phyloP scores from a whole-genome alignment of 257 asterid species.

The Solanum verrucosum region DNA sequence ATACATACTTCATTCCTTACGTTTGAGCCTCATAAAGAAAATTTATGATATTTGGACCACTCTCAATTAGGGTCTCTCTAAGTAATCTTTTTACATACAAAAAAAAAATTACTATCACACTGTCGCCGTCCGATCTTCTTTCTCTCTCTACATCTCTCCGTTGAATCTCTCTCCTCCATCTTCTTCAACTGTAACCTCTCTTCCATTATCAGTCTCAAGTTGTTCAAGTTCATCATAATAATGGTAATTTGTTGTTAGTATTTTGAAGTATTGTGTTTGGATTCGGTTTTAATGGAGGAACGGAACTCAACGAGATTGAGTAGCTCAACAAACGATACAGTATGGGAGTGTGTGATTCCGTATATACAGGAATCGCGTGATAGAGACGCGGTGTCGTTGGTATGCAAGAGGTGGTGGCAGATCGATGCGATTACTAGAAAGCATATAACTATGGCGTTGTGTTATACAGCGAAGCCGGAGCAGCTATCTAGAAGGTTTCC shows the following conservation, averaged over 20 bases:
- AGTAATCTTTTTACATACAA: background rate
- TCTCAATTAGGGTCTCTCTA: background rate
- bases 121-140: slow-evolving; percentile 4
- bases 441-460: slow-evolving; percentile 76
- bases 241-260: background rate
- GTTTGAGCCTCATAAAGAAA: background rate
- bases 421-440: slow-evolving; percentile 67
- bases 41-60: background rate
- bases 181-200: background rate
- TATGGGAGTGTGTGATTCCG: slow-evolving; percentile 65
- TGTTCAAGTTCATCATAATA: background rate
- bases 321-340: slow-evolving; percentile 26
- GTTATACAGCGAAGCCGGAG: slow-evolving; percentile 58
- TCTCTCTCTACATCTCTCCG: background rate
- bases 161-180: background rate
- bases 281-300: background rate
- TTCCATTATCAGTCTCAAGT: background rate
- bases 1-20: background rate
- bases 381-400: slow-evolving; percentile 52
- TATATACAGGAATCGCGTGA: slow-evolving; percentile 62
- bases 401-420: slow-evolving; percentile 45
- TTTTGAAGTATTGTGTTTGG: background rate
- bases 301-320: background rate
- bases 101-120: background rate
- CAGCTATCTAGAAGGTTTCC: slow-evolving; percentile 53